Conservation (phyloP, 345 rosid species). For the Chamaenerion angustifolium region DNA sequence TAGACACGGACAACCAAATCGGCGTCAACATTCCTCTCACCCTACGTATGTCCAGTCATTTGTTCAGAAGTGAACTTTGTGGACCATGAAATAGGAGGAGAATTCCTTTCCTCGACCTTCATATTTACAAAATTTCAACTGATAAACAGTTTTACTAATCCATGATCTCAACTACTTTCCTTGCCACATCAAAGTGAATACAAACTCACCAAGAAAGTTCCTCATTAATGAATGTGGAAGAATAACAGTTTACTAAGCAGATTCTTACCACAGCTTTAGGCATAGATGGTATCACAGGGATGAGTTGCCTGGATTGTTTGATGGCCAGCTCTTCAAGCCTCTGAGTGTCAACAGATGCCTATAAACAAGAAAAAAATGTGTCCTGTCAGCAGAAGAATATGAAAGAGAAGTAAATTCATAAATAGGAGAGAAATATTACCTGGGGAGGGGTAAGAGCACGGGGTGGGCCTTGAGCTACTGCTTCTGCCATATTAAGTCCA, state of each 20-base stretch:
- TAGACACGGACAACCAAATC: too few relatives aligned
- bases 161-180: too few relatives aligned
- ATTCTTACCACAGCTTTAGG: slow-evolving; percentile 50
- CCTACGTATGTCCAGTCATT: too few relatives aligned
- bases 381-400: background rate
- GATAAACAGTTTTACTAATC: too few relatives aligned
- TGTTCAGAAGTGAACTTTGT: too few relatives aligned
- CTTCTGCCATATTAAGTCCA: slow-evolving; percentile 75
- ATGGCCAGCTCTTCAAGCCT: slow-evolving; percentile 62
- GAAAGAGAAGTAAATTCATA: background rate
- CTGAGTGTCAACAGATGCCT: slow-evolving; percentile 50
- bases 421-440: slow-evolving; percentile 21
- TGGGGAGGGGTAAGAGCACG: slow-evolving; percentile 42
- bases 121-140: too few relatives aligned
- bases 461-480: slow-evolving; percentile 54
- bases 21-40: too few relatives aligned
- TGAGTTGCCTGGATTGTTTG: slow-evolving; percentile 58
- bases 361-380: slow-evolving; percentile 1
- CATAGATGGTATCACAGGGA: slow-evolving; percentile 53
- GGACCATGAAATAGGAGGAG: too few relatives aligned
- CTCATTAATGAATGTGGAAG: too few relatives aligned
- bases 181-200: too few relatives aligned
- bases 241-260: background rate
- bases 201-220: too few relatives aligned
- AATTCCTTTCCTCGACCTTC: too few relatives aligned